Percentiles rank a stretch among this genome's conserved stretches.
phyloP scores from a whole-genome alignment of 805 yeast species.

The Kazachstania viticola region DNA sequence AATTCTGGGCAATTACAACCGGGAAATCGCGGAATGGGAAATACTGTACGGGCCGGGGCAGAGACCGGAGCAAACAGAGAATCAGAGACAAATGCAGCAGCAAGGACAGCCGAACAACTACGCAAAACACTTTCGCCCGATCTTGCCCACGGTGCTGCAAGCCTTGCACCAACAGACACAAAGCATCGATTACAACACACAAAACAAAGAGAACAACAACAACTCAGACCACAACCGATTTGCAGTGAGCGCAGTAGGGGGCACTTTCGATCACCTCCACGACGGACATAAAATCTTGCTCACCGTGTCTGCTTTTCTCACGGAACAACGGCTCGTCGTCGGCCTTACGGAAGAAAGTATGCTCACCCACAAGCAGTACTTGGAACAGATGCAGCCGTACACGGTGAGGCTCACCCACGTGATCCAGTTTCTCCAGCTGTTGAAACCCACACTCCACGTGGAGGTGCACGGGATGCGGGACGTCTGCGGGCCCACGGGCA shows the following conservation, averaged over 20 bases:
- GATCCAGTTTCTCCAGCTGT: slow-evolving; percentile 34
- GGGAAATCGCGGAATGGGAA: slow-evolving; percentile 9
- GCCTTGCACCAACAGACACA: too few relatives aligned
- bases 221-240: slow-evolving; percentile 18
- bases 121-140: too few relatives aligned
- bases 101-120: too few relatives aligned
- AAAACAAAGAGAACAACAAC: too few relatives aligned
- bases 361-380: slow-evolving; percentile 62
- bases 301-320: slow-evolving; percentile 55
- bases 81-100: too few relatives aligned
- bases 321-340: slow-evolving; percentile 46
- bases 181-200: too few relatives aligned
- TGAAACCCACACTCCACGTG: slow-evolving; percentile 36
- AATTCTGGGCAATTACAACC: slow-evolving; percentile 9
- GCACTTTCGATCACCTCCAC: slow-evolving; percentile 93
- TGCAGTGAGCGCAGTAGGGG: slow-evolving; percentile 63
- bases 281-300: slow-evolving; percentile 87
- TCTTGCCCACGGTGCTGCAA: too few relatives aligned
- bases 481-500: slow-evolving; percentile 89
- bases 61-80: too few relatives aligned
- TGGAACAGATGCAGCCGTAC: slow-evolving; percentile 51
- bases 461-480: slow-evolving; percentile 62
- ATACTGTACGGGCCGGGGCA: slow-evolving; percentile 7
- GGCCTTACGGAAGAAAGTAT: slow-evolving; percentile 77
- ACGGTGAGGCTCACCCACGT: slow-evolving; percentile 39